These are phyloP conservation scores for Corniculantispora saksenae DNA, from an alignment of 2,329 filamentous ascomycete genomes.

Conservation along the genomic window DNA sequence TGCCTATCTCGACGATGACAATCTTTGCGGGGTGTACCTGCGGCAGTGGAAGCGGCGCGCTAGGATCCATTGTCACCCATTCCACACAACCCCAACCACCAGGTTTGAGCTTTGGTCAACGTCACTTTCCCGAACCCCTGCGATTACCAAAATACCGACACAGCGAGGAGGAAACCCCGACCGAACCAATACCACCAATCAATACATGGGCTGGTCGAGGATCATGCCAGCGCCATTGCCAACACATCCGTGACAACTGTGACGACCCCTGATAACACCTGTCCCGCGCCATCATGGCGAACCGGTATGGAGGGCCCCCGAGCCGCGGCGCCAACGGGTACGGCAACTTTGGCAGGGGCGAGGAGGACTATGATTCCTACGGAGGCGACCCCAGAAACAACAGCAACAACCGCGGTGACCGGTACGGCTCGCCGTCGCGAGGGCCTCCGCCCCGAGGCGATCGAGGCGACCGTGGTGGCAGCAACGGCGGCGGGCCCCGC, in stretches of 20 bases:
- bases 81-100: slow-evolving; percentile 8
- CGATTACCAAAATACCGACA: background rate
- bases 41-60: background rate
- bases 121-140: background rate
- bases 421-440: slow-evolving; percentile 27
- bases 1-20: too few species aligned
- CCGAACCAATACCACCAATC: background rate
- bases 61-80: background rate
- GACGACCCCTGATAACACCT: slow-evolving; percentile 19
- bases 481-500: slow-evolving; percentile 36
- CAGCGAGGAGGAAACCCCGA: too few species aligned
- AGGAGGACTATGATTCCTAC: slow-evolving; percentile 54
- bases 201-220: background rate
- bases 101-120: background rate
- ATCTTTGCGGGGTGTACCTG: slow-evolving; percentile 2
- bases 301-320: slow-evolving; percentile 48
- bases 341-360: slow-evolving; percentile 41
- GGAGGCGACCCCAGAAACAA: slow-evolving; percentile 39
- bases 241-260: slow-evolving; percentile 22
- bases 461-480: slow-evolving; percentile 35
- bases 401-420: background rate
- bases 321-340: slow-evolving; percentile 42
- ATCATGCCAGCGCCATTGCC: slow-evolving; percentile 27
- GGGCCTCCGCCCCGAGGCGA: slow-evolving; percentile 35
- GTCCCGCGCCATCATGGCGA: slow-evolving; percentile 44